These are phyloP conservation scores for Naematelia aurantialba DNA, from an alignment of 768 basidiomycete species.

Conservation along the genomic window DNA sequence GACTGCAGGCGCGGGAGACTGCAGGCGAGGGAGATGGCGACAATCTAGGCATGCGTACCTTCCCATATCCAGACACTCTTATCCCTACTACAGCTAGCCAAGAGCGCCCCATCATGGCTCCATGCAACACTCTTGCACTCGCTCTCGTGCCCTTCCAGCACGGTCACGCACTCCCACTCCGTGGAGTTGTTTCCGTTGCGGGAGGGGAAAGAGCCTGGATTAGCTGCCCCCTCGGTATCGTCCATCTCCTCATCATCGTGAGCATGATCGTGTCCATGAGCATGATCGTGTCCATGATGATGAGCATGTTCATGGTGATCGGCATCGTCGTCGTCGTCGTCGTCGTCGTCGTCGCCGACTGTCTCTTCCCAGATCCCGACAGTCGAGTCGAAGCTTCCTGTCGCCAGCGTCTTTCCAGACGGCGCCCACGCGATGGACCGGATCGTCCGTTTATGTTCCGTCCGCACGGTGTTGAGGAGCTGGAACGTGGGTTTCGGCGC, in stretches of 20 bases:
- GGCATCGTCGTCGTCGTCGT: conserved; percentile 39
- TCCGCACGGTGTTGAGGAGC: conserved; percentile 65
- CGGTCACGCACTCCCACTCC: conserved; percentile 84
- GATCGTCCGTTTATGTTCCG: conserved; percentile 83
- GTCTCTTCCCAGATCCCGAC: conserved; percentile 86
- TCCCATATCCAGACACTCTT: conserved; percentile 99
- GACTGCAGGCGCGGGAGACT: not conserved
- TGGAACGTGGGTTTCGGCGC: conserved; percentile 35
- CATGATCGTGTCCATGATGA: not conserved
- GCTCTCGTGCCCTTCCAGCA: conserved; percentile 87
- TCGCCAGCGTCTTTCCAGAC: conserved; percentile 77
- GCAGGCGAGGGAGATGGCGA: not conserved
- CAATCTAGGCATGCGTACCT: conserved; percentile 55
- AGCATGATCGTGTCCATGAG: not conserved
- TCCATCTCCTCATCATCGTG: conserved; percentile 50
- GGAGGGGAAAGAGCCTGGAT: too few species aligned
- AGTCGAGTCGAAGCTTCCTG: conserved; percentile 89
- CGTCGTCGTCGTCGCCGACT: conserved; percentile 52
- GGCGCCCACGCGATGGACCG: conserved; percentile 84
- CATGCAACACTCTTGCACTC: conserved; percentile 92
- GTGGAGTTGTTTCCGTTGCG: conserved; percentile 67
- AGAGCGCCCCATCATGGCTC: conserved; percentile 66
- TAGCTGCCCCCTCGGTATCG: conserved; percentile 52
- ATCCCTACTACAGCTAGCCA: conserved; percentile 94
- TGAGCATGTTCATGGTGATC: conserved; percentile 10